Evolutionary conservation across 1,284 basidiomycete genomes (phyloP).

Genomic region (Cutaneotrichosporon spelunceum): DNA sequence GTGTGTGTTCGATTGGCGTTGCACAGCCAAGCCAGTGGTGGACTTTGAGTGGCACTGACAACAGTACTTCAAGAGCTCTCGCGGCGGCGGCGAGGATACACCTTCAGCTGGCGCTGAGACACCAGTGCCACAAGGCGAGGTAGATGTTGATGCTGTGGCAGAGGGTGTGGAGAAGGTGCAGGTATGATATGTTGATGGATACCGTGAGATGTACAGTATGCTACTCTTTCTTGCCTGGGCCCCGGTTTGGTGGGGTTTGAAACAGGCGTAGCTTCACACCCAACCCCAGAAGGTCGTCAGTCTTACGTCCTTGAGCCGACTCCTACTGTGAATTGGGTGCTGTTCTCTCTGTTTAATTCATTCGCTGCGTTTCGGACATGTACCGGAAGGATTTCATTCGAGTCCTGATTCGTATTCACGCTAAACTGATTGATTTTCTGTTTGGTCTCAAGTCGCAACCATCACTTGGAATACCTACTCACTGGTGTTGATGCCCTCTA

Average conservation of each 20-base stretch:
- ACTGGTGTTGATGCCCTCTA: too few relatives aligned
- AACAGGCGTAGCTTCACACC: too few relatives aligned
- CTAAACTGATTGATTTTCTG: too few relatives aligned
- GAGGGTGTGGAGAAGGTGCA: slow-evolving; percentile 1
- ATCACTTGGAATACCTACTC: too few relatives aligned
- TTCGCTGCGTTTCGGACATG: too few relatives aligned
- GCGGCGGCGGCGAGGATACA: neutral
- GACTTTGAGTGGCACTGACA: neutral
- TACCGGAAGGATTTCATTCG: too few relatives aligned
- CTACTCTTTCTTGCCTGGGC: neutral
- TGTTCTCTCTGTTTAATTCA: too few relatives aligned
- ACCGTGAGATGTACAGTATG: neutral
- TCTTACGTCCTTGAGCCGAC: too few relatives aligned
- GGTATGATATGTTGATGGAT: neutral
- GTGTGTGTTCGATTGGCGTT: neutral
- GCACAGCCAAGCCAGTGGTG: neutral
- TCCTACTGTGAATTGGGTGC: too few relatives aligned
- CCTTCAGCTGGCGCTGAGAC: neutral
- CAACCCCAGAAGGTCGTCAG: too few relatives aligned
- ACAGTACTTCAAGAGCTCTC: slow-evolving; percentile 8
- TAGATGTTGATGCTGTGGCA: neutral
- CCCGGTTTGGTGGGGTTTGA: neutral
- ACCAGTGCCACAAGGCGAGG: neutral
- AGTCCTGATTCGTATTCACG: too few relatives aligned
- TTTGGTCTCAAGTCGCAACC: too few relatives aligned